These are phyloP conservation scores for Globisporangium irregulare DNA, from an alignment of 352 stramenopile genomes.

Conservation along the genomic window DNA sequence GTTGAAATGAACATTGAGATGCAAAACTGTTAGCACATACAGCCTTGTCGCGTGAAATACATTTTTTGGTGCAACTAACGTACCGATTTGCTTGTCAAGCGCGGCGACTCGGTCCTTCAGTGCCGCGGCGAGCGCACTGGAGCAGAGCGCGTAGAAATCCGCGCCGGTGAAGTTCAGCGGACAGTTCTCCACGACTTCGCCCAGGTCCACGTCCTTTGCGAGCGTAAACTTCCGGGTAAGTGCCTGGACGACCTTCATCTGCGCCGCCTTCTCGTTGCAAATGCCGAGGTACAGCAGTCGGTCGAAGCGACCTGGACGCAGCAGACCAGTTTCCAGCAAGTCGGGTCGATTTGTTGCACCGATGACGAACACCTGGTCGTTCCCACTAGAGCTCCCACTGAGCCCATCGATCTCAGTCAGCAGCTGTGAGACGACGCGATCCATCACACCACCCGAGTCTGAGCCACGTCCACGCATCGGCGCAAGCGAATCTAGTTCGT, in stretches of 20 bases:
- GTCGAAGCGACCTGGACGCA: constrained; percentile 92
- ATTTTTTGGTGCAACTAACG: constrained; percentile 8
- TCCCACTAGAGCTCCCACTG: constrained; percentile 41
- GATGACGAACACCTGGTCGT: constrained; percentile 93
- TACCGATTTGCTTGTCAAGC: constrained; percentile 64
- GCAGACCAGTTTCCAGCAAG: constrained; percentile 92
- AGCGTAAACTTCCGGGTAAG: constrained; percentile 81
- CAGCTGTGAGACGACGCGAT: constrained; percentile 95
- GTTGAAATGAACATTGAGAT: constrained; percentile 4
- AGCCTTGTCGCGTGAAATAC: neutral
- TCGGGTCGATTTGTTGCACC: constrained; percentile 96
- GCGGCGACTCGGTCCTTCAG: constrained; percentile 73
- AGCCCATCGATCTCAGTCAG: constrained; percentile 93
- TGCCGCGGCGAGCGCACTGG: constrained; percentile 65
- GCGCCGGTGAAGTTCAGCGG: constrained; percentile 78
- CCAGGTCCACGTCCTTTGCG: constrained; percentile 52
- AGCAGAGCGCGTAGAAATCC: constrained; percentile 85
- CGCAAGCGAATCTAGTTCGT: constrained; percentile 90
- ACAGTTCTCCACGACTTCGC: constrained; percentile 55
- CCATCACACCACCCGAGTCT: constrained; percentile 92
- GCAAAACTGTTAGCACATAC: neutral
- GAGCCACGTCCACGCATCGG: constrained; percentile 87
- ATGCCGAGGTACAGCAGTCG: constrained; percentile 82
- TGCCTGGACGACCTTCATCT: constrained; percentile 82
- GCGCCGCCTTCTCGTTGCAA: constrained; percentile 63